These are phyloP conservation scores for Hypoxylon crocopeplum DNA, from an alignment of 495 filamentous ascomycete species.

Conservation along the genomic window DNA sequence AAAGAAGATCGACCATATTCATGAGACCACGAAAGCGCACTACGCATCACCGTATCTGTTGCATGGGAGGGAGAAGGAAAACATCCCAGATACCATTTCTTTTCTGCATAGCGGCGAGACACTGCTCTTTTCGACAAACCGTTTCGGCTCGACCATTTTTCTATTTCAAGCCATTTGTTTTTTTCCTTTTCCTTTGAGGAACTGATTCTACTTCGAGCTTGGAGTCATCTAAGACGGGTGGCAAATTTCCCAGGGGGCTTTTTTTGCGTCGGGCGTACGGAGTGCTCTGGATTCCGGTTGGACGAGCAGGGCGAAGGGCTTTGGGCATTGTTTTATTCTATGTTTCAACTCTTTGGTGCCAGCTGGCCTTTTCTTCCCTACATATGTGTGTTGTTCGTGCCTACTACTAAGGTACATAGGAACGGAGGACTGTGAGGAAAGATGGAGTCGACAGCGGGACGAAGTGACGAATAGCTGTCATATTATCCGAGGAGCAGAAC, in stretches of 20 bases:
- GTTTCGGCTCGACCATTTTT: background rate
- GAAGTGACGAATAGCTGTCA: no score
- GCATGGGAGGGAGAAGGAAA: constrained; percentile 33
- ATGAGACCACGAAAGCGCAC: constrained; percentile 36
- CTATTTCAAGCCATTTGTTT: constrained; percentile 1
- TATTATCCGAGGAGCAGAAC: background rate
- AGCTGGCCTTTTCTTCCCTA: constrained; percentile 3
- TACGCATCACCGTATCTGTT: constrained; percentile 32
- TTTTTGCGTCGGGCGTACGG: constrained; percentile 26
- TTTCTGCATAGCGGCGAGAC: constrained; percentile 42
- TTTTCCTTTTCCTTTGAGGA: constrained; percentile 12
- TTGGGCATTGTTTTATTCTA: constrained; percentile 16
- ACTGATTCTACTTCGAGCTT: constrained; percentile 32
- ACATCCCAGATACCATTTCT: constrained; percentile 36
- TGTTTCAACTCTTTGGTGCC: constrained; percentile 8
- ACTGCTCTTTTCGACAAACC: constrained; percentile 13
- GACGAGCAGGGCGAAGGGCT: constrained; percentile 23
- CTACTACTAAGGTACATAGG: no score
- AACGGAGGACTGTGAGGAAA: no score
- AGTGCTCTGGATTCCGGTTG: constrained; percentile 27
- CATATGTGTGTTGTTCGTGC: no score
- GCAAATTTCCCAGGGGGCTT: constrained; percentile 10
- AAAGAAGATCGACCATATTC: constrained; percentile 27
- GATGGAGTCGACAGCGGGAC: no score
- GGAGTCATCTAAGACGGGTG: constrained; percentile 37